Evolutionary conservation across 2,329 filamentous ascomycete genomes (phyloP), one percentile per base, ranked within the genome.

Genomic region (Penicillium sp.): DNA sequence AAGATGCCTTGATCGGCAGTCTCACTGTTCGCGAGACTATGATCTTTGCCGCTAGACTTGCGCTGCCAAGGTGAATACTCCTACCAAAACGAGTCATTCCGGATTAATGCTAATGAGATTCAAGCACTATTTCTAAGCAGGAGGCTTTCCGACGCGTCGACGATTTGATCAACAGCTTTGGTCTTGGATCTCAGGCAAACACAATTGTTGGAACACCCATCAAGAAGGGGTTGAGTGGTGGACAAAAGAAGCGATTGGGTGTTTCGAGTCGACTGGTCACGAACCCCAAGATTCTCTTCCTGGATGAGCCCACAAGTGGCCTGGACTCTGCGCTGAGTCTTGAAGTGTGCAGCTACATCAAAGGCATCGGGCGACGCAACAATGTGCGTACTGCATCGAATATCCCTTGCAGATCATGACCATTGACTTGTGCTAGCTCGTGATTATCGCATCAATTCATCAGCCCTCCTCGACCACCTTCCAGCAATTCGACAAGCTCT

Each of bases 261-360:
- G 88, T 96, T 4, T 91, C 91, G 0, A 90, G 89, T 62, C 90
- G 92, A 70, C 82, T 96, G 37, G 90, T 96, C 69, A 94, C 91
- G 1, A 87, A 84, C 58, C 91, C 92, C 0, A 90, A 89, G 74
- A 87, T 96, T 7, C 75, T 96, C 22, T 95, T 96, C 70, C 78
- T 96, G 35, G 90, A 95, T 70, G 91, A 95, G 75, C 91, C 91
- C 0, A 96, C 91, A 0, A 92, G 89, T 64, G 92, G 92, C 8
- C 80, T 96, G 10, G 92, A 96, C 73, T 93, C 90, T 6, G 87
- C 87, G 0, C 88, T 89, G 0, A 90, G 88, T 59, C 88, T 81
- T 64, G 90, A 96, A 73, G 90, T 96, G 25, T 94, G 57, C 88
- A 81, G 2, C 6, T 92, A 90, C 72, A 83, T 93, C 51, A 86